A percentile compares a stretch with the other conserved stretches of the same genome.
Evolutionary conservation across 83 land plant species (phyloP).

Genomic region (Diphasiastrum complanatum): DNA sequence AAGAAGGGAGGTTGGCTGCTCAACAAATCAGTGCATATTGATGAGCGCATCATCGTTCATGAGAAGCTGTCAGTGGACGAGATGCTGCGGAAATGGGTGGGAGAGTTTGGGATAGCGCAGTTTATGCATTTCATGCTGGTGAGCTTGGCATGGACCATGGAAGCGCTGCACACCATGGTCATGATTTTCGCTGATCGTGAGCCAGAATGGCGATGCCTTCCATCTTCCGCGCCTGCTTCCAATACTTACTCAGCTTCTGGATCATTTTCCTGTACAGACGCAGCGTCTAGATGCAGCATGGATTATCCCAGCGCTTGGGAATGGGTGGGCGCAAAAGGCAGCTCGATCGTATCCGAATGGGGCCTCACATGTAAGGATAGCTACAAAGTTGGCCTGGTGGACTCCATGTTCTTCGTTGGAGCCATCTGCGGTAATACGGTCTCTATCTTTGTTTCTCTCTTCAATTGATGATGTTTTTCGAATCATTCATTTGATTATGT

Average conservation of each 20-base stretch:
- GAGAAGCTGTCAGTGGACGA: constrained; percentile 46
- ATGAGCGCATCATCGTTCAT: too few species aligned
- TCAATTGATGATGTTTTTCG: not conserved
- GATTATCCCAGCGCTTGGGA: not conserved
- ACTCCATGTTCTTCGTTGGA: constrained; percentile 6
- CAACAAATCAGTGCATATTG: too few species aligned
- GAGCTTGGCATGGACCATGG: constrained; percentile 71
- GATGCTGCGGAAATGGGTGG: constrained; percentile 56
- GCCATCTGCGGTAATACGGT: not conserved
- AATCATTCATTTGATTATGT: not conserved
- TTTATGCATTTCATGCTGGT: constrained; percentile 62
- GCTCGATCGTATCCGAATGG: constrained; percentile 4
- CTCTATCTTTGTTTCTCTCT: not conserved
- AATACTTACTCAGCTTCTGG: too few species aligned
- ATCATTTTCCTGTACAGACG: too few species aligned
- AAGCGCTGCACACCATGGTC: constrained; percentile 83
- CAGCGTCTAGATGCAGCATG: not conserved
- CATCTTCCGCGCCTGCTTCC: not conserved
- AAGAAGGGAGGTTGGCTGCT: too few species aligned
- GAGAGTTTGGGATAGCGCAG: constrained; percentile 90
- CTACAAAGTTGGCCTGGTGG: constrained; percentile 7
- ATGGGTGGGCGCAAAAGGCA: not conserved
- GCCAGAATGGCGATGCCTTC: constrained; percentile 50
- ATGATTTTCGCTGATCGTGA: constrained; percentile 87
- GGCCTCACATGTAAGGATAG: not conserved